These are phyloP conservation scores for Mucor indicus DNA, from an alignment of 371 early-diverging fungal species.

Conservation along the genomic window DNA sequence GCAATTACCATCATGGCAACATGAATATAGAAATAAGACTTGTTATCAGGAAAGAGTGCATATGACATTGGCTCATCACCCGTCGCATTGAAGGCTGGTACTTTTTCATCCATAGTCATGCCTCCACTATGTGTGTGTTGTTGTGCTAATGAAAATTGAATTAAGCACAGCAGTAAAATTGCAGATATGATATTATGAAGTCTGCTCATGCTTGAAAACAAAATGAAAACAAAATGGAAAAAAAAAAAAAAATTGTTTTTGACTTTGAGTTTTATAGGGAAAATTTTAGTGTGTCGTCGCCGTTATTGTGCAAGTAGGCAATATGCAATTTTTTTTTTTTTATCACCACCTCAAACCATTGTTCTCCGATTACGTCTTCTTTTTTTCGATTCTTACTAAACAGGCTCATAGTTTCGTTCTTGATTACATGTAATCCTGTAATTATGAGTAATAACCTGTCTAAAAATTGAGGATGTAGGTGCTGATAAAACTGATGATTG, in stretches of 20 bases:
- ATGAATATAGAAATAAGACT: conserved; percentile 40
- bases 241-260: neutral
- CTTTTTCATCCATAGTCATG: conserved; percentile 26
- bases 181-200: neutral
- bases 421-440: too few species aligned
- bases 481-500: too few species aligned
- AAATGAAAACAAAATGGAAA: neutral
- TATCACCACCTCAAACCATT: too few species aligned
- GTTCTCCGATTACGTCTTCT: too few species aligned
- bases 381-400: too few species aligned
- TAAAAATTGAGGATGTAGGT: too few species aligned
- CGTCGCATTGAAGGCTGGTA: conserved; percentile 42
- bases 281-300: too few species aligned
- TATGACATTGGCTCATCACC: conserved; percentile 52
- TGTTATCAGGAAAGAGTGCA: conserved; percentile 39
- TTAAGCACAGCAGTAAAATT: neutral
- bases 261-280: too few species aligned
- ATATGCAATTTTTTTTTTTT: too few species aligned
- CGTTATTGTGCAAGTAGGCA: too few species aligned
- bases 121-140: conserved; percentile 20
- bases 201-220: neutral
- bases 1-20: conserved; percentile 44
- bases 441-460: too few species aligned
- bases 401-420: too few species aligned
- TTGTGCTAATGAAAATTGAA: conserved; percentile 19